Base-by-base conservation (phyloP, 2,329 filamentous ascomycete genomes). In the Exophiala sideris region DNA sequence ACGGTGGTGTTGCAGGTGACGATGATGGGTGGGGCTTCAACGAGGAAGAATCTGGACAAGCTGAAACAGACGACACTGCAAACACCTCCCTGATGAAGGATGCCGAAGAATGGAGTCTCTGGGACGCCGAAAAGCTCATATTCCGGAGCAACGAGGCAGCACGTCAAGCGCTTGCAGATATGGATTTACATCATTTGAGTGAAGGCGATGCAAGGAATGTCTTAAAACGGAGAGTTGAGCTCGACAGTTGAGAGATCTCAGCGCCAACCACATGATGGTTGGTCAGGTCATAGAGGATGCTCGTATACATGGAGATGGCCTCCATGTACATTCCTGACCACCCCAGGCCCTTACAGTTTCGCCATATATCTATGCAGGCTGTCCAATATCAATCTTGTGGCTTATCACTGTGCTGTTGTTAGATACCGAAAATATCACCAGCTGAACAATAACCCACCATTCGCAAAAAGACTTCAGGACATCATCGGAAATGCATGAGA, bases 71-170 rank as follows among this genome's bases (percentile, higher is more conserved):
- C 16, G 58, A 54, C 5, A 51, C 47, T 9, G 8, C 29, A 10
- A 42, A 18, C n/a, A 38, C 16, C 5, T 29, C 39, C 9, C 14
- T 39, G n/a, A 20, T 33, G 11, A 18, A 34, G 8, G 51, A 46
- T 11, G 41, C 10, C 47, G 57, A 56, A 8, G 48, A 36, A 11
- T 57, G 67, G 42, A 66, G 66, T 5, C 61, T 79, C 12, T 75
- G 71, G 73, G 72, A 76, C 42, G 76, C 73, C 10, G 76, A 78
- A 54, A 74, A 70, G 60, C 69, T 71, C 48, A 59, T 79, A 0
- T 79, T 79, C 58, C 71, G 67, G 48, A 74, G 71, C 47, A 79
- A 79, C 54, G 74, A 76, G 55, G 73, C 70, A 48, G 76, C 75
- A 7, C 68, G 76, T 32, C 67, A 69, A 49, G 72, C 75, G 16